Conservation (phyloP, 441 rosid species). For the Pelargonium australe region DNA sequence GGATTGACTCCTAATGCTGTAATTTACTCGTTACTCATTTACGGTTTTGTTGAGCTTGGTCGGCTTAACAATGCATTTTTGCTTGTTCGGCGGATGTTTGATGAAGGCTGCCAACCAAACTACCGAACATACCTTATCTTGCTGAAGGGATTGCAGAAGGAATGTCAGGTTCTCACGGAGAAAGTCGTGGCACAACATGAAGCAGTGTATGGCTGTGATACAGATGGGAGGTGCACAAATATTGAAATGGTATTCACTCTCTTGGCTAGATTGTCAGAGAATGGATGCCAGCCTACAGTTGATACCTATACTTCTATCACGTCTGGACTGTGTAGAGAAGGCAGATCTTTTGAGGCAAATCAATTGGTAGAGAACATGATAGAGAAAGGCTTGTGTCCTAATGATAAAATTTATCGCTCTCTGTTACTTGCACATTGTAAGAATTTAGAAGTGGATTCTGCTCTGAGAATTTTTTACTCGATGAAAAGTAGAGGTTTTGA, state of each 20-base stretch:
- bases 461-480: slow-evolving; percentile 32
- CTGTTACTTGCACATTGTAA: slow-evolving; percentile 40
- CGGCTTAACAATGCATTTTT: slow-evolving; percentile 46
- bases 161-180: slow-evolving; percentile 29
- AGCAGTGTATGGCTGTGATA: slow-evolving; percentile 23
- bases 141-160: slow-evolving; percentile 49
- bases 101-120: slow-evolving; percentile 45
- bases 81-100: slow-evolving; percentile 39
- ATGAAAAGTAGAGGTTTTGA: slow-evolving; percentile 27
- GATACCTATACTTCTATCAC: slow-evolving; percentile 36
- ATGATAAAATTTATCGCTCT: slow-evolving; percentile 29
- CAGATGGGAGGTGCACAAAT: slow-evolving; percentile 24
- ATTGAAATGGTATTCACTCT: slow-evolving; percentile 32
- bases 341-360: slow-evolving; percentile 37
- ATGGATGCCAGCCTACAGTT: slow-evolving; percentile 35
- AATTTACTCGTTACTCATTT: slow-evolving; percentile 44
- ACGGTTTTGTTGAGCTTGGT: slow-evolving; percentile 48
- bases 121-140: slow-evolving; percentile 45
- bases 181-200: slow-evolving; percentile 39
- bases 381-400: slow-evolving; percentile 39
- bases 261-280: slow-evolving; percentile 40
- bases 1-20: slow-evolving; percentile 42
- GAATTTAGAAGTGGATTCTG: slow-evolving; percentile 40
- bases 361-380: slow-evolving; percentile 45
- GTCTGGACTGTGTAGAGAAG: slow-evolving; percentile 47